A percentile compares a stretch with the other conserved stretches of the same genome.
phyloP scores from a whole-genome alignment of 2,329 filamentous ascomycete species.

The Huntiella omanensis region DNA sequence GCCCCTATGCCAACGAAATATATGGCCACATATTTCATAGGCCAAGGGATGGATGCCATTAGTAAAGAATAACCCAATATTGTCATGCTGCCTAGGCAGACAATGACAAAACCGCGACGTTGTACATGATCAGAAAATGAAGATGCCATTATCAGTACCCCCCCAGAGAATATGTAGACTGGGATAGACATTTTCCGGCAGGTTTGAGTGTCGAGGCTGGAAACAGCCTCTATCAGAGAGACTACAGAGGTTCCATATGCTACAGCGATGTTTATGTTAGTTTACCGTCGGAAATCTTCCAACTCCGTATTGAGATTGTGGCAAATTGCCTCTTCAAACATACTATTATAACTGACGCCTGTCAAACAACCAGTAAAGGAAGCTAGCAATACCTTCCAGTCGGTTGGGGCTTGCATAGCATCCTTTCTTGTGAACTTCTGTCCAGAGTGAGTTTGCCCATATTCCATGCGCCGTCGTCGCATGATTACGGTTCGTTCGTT shows the following conservation, averaged over 20 bases:
- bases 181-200: neutral
- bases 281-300: neutral
- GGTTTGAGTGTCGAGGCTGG: neutral
- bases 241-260: neutral
- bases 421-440: neutral
- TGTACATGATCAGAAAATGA: conserved; percentile 1
- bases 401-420: neutral
- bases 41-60: neutral
- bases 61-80: neutral
- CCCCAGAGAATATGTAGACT: neutral
- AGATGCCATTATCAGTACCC: neutral
- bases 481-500: neutral
- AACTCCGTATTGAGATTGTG: neutral
- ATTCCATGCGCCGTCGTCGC: neutral
- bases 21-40: neutral
- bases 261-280: too few relatives aligned
- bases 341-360: conserved; percentile 1
- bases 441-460: neutral
- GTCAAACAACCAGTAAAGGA: neutral
- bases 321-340: neutral
- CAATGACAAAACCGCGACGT: neutral
- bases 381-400: conserved; percentile 4
- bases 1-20: neutral
- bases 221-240: neutral
- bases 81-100: neutral